Conservation (phyloP, 352 stramenopile species). For the Phytophthora rubi region DNA sequence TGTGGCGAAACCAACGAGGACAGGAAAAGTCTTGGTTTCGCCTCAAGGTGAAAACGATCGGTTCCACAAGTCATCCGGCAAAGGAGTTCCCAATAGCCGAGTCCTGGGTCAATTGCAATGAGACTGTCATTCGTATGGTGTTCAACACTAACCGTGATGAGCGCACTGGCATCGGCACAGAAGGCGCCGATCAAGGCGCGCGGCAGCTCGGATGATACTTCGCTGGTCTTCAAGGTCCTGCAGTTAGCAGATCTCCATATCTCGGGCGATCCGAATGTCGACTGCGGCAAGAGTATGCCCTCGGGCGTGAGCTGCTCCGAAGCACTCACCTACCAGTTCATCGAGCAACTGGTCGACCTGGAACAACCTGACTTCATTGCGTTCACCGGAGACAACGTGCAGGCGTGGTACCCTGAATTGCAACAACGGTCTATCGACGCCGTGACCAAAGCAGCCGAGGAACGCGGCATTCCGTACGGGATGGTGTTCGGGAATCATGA, state of each 20-base stretch:
- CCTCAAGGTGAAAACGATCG: background rate
- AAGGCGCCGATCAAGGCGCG: constrained; percentile 32
- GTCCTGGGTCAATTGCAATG: too few relatives aligned
- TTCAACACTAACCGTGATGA: too few relatives aligned
- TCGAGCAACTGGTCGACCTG: constrained; percentile 50
- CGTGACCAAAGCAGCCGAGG: constrained; percentile 39
- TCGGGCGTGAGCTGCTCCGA: constrained; percentile 48
- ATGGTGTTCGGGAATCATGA: constrained; percentile 75
- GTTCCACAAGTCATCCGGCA: background rate
- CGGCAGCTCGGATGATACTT: constrained; percentile 22
- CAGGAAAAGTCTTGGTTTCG: too few relatives aligned
- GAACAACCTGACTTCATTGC: constrained; percentile 63
- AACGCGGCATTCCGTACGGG: constrained; percentile 53
- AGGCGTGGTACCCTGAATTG: too few relatives aligned
- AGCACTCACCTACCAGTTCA: constrained; percentile 47
- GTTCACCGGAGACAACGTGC: constrained; percentile 55
- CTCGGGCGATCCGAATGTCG: constrained; percentile 42
- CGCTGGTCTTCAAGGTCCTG: constrained; percentile 58
- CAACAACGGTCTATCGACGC: constrained; percentile 26
- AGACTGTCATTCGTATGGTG: too few relatives aligned
- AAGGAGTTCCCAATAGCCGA: too few relatives aligned
- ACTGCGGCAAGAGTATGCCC: constrained; percentile 32
- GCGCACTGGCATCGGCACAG: constrained; percentile 2
- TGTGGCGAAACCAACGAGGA: background rate
- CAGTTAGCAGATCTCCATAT: constrained; percentile 66